Base-by-base conservation (phyloP, 768 basidiomycete species). In the Calvatia gigantea region DNA sequence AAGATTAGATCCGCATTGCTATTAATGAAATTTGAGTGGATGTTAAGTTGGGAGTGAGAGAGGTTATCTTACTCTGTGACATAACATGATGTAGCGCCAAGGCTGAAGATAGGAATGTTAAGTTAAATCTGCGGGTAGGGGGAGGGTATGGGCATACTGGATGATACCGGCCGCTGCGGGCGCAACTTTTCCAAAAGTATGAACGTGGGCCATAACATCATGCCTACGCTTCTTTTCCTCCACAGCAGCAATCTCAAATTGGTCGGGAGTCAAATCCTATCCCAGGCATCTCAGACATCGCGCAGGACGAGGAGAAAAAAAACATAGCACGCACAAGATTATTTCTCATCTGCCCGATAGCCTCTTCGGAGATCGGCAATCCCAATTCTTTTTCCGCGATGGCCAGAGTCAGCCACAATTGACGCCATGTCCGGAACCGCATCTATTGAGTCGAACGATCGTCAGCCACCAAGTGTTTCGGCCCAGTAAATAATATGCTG, bases 131-230 rank as follows among this genome's bases (percentile, higher is more conserved):
- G 2, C 19, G 19, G 19, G 8, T 9, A 1, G 7, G 31, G 21
- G 33, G 6, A 17, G 51, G n/a, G 44, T 8, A 25, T n/a, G 23
- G 25, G 75, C 83, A 57, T 61, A 91, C 91, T 98, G 95, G 61
- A 98, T 97, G 65, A 98, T 96, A 15, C 94, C 92, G 14, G 94
- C 94, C 23, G 95, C 95, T 31, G 91, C 90, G 7, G 95, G 95
- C 1, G 95, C 95, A 50, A 95, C 89, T 42, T 79, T 81, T 4
- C 95, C 95, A 68, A 98, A 99, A 3, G 95, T 97, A 73, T 98
- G 94, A 41, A 99, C 97, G 66, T 99, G 97, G 0, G 97, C 97
- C 97, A 99, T 99, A 41, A 99, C 97, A 72, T 99, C 97, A 74
- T 99, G 97, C 11, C 97, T 81, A 23, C 97, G 76, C 73, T 94